Evolutionary conservation across 2,329 filamentous ascomycete species (phyloP), one percentile per base, ranked within the genome.

Genomic region (Shiraia bambusicola): DNA sequence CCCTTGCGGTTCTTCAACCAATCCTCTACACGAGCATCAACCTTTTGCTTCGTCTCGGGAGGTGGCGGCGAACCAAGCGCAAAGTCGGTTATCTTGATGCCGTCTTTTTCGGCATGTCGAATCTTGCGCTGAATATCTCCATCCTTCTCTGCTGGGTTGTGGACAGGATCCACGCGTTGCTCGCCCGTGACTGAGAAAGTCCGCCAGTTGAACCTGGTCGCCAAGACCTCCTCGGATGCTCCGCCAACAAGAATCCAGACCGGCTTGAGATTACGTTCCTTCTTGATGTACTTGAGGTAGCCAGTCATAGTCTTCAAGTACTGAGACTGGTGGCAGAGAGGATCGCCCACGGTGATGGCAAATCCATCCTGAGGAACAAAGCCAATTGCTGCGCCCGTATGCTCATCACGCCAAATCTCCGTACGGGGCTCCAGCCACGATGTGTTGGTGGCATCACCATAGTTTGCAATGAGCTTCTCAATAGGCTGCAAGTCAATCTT

Each of bases 341-440:
- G 91, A 53, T 96, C 84, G 40, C 91, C 91, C 12, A 91, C 87
- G 26, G 91, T 83, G 70, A 96, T 89, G 30, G 84, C 88, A 55
- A 87, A 90, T 53, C 86, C 86, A 58, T 82, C 82, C 52, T 86
- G 82, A 32, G 82, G 81, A 2, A 93, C 87, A 61, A 88, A 96
- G 9, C 89, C 87, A 25, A 95, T 78, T 4, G 90, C 90, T 0
- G 90, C 91, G 34, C 91, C 91, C 2, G 87, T 92, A 25, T 73
- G 67, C 15, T 79, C 72, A 62, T 95, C 88, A 22, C 91, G 84
- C 88, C 89, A 96, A 43, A 95, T 83, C 61, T 88, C 79, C 66
- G 91, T 95, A 6, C 89, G 83, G 6, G 90, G 87, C 65, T 96
- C 91, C 6, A 93, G 80, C 89, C 90, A 96, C 0, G 89, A 93